Evolutionary conservation across 495 filamentous ascomycete genomes (phyloP), one percentile per base, ranked within the genome.

Genomic region (Glutinoglossum americanum): DNA sequence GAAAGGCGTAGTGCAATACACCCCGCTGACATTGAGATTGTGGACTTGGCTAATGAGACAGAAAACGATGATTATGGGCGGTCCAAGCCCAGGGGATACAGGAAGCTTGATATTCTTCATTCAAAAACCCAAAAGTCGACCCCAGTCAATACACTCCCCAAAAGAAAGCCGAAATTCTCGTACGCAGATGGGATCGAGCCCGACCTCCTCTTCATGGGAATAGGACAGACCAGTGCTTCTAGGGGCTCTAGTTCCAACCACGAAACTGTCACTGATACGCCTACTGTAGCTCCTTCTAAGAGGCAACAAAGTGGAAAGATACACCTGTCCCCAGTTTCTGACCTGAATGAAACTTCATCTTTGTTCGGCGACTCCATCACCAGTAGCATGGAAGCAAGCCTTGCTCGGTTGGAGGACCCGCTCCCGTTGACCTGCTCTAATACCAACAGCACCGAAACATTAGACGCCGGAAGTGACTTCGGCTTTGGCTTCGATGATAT

Each of bases 151-250:
- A 33, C 23, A 5, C 28, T 41, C 10, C 7, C 53, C 10, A 27
- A 33, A 33, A 55, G 27, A 28, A 3, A 11, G 35, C 7, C 53
- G 10, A 41, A 33, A 27, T 55, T 55, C 53, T 55, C 53, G 6
- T 55, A 55, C 19, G 53, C 30, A 8, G 35, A 33, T 9, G 53
- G 53, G 19, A 19, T 2, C 7, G 8, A 55, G 17, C 53, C 53
- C 5, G 35, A 41, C 8, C 28, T 55, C n/a, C n/a, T 25, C 61
- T 59, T 44, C 15, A 56, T 28, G 35, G 61, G 23, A 56, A 62
- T 11, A 67, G 28, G 28, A 23, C 53, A 23, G 28, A 23, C 53
- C 7, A 23, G 33, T 4, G 28, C 15, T 25, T 28, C 53, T 4
- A 10, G 8, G 6, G 35, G n/a, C 3, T 8, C 23, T 8, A 28